Evolutionary conservation across 306 rosid genomes (phyloP).

Genomic region (Cucumis cinereus): DNA sequence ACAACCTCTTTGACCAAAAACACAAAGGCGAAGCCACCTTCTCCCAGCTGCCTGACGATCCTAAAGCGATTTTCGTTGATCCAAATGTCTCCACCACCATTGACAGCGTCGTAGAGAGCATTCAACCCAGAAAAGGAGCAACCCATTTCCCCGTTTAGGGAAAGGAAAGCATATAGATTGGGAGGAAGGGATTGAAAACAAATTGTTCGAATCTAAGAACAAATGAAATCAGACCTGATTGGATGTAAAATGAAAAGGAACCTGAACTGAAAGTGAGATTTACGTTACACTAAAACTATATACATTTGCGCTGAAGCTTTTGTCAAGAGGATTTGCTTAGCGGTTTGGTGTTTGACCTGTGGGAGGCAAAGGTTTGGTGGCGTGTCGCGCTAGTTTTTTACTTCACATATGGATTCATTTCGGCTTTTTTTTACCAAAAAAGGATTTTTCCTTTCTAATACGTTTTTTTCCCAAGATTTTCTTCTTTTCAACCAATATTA

Average conservation of each 20-base stretch:
- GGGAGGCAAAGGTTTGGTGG: neutral
- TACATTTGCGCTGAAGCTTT: neutral
- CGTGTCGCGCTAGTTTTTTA: neutral
- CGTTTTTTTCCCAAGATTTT: too few species aligned
- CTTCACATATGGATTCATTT: neutral
- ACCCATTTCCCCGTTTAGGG: constrained; percentile 42
- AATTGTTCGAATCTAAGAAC: neutral
- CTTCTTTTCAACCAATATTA: too few species aligned
- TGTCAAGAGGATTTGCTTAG: neutral
- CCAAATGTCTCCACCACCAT: constrained; percentile 93
- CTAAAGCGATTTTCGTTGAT: constrained; percentile 91
- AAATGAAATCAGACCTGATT: constrained; percentile 37
- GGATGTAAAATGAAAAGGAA: constrained; percentile 14
- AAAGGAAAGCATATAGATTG: neutral
- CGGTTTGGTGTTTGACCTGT: neutral
- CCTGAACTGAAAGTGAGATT: neutral
- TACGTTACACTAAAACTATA: constrained; percentile 3
- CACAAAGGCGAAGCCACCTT: constrained; percentile 91
- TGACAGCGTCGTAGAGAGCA: constrained; percentile 81
- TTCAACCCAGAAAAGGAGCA: constrained; percentile 89
- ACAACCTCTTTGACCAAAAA: constrained; percentile 66
- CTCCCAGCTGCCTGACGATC: constrained; percentile 89
- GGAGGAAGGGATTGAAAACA: neutral
- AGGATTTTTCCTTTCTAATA: neutral
- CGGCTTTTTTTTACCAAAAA: neutral